A percentile compares a stretch with the other conserved stretches of the same genome.
These are phyloP conservation scores for Ogataea ramenticola DNA, from an alignment of 805 yeast species.

Conservation along the genomic window DNA sequence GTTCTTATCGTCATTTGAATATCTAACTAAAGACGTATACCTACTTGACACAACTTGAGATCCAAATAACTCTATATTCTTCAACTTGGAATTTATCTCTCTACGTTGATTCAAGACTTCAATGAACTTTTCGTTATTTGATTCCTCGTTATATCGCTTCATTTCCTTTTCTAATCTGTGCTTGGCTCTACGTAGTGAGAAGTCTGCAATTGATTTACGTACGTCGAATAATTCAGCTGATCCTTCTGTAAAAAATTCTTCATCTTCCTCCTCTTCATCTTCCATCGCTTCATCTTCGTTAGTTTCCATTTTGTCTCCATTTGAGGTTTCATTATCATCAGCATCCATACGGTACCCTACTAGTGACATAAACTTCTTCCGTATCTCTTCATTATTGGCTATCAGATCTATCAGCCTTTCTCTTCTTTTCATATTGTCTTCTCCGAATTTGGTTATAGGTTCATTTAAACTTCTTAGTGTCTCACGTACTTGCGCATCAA, in stretches of 20 bases:
- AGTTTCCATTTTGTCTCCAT: background rate
- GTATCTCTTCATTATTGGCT: constrained; percentile 22
- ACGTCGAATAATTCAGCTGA: constrained; percentile 40
- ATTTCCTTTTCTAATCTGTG: constrained; percentile 32
- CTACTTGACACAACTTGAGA: constrained; percentile 66
- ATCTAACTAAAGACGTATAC: constrained; percentile 55
- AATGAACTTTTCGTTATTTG: constrained; percentile 15
- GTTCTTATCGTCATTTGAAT: constrained; percentile 28
- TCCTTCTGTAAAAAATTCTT: constrained; percentile 85
- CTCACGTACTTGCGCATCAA: constrained; percentile 54
- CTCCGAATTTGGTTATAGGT: constrained; percentile 52
- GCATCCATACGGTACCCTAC: constrained; percentile 3
- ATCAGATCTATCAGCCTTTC: constrained; percentile 46
- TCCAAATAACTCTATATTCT: constrained; percentile 42
- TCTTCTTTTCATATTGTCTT: constrained; percentile 48
- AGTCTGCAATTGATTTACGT: constrained; percentile 43
- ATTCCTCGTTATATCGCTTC: constrained; percentile 23
- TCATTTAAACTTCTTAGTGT: constrained; percentile 43
- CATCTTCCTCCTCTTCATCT: constrained; percentile 50
- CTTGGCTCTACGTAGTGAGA: constrained; percentile 42
- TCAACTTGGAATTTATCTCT: constrained; percentile 25
- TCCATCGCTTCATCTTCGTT: constrained; percentile 4
- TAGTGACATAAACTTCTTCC: constrained; percentile 7
- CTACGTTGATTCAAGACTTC: constrained; percentile 43
- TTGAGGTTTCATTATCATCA: background rate